These are phyloP conservation scores for Phialophora chinensis DNA, from an alignment of 2,329 filamentous ascomycete species.

Conservation along the genomic window DNA sequence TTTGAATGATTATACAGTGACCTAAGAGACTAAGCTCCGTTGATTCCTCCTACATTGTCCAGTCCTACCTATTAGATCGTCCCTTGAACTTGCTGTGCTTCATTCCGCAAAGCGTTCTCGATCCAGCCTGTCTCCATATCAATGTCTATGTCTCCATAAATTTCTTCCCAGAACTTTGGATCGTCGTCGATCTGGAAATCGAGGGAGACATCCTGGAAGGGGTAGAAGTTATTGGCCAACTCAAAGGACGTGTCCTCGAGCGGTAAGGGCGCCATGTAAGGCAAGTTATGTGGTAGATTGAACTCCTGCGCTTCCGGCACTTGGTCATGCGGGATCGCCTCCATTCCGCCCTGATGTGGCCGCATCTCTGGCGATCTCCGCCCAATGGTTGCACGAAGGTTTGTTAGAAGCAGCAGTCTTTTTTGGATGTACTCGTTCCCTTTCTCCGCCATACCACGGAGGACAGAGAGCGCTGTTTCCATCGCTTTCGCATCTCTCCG, in stretches of 20 bases:
- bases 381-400: constrained; percentile 44
- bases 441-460: constrained; percentile 59
- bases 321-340: neutral
- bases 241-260: neutral
- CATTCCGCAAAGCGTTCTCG: constrained; percentile 33
- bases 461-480: constrained; percentile 55
- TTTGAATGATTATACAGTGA: neutral
- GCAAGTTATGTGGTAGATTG: neutral
- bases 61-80: neutral
- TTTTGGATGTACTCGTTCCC: constrained; percentile 59
- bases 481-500: constrained; percentile 52
- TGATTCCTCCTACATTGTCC: neutral
- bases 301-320: neutral
- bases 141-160: constrained; percentile 49
- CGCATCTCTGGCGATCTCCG: constrained; percentile 8
- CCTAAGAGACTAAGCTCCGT: neutral
- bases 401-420: constrained; percentile 48
- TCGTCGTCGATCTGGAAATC: constrained; percentile 48
- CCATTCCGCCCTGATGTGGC: neutral
- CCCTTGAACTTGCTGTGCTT: constrained; percentile 8
- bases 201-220: constrained; percentile 44
- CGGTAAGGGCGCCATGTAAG: neutral
- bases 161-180: constrained; percentile 51
- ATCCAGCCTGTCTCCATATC: constrained; percentile 52
- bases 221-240: constrained; percentile 26